phyloP scores from a whole-genome alignment of 352 stramenopile genomes.

The Phytophthora sp. region DNA sequence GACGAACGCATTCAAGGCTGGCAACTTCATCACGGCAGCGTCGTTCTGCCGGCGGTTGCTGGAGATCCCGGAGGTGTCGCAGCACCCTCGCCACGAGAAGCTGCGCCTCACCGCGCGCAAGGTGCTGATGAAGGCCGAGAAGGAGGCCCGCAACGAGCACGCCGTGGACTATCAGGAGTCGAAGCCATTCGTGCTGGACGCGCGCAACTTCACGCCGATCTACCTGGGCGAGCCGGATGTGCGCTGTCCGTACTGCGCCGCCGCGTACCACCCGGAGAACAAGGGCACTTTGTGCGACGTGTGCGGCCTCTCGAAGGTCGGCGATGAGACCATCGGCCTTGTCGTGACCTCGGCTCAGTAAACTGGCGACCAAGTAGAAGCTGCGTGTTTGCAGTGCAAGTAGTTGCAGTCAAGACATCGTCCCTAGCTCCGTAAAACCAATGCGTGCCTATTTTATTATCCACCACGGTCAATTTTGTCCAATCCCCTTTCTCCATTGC shows the following conservation, averaged over 20 bases:
- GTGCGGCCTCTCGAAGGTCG: constrained; percentile 93
- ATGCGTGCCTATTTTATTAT: constrained; percentile 30
- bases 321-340: constrained; percentile 96
- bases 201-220: constrained; percentile 94
- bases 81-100: constrained; percentile 91
- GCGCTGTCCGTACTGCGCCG: constrained; percentile 96
- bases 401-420: background rate
- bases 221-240: constrained; percentile 91
- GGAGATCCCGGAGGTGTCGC: constrained; percentile 96
- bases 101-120: constrained; percentile 96
- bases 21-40: constrained; percentile 99
- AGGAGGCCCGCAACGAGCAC: constrained; percentile 98
- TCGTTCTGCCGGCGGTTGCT: constrained; percentile 99
- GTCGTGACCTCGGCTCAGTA: constrained; percentile 82
- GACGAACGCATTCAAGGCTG: constrained; percentile 99
- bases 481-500: constrained; percentile 8
- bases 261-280: constrained; percentile 89
- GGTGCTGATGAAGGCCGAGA: constrained; percentile 98
- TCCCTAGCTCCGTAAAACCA: constrained; percentile 8
- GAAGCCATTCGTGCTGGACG: constrained; percentile 97
- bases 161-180: constrained; percentile 98
- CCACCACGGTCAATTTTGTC: background rate
- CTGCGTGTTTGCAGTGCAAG: background rate
- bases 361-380: constrained; percentile 1
- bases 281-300: constrained; percentile 93